Percentiles rank a stretch among this genome's conserved stretches.
These are phyloP conservation scores for Penicillium goetzii DNA, from an alignment of 495 filamentous ascomycete species.

Conservation along the genomic window DNA sequence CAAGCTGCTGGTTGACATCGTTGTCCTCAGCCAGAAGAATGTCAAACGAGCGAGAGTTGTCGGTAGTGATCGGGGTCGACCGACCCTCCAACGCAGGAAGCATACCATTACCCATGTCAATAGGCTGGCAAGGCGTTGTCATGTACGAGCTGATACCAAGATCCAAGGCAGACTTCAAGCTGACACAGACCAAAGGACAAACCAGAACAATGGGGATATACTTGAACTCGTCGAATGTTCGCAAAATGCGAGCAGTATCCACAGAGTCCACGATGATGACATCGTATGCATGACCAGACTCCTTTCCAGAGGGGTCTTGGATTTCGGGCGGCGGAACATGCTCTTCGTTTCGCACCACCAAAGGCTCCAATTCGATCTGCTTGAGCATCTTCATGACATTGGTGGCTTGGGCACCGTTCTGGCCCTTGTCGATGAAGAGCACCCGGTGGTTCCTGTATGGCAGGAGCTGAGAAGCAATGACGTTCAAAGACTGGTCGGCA, in stretches of 20 bases:
- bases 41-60: constrained; percentile 94
- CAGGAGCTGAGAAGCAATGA: constrained; percentile 80
- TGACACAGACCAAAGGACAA: constrained; percentile 88
- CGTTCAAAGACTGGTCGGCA: constrained; percentile 77
- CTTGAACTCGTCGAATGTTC: constrained; percentile 92
- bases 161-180: constrained; percentile 91
- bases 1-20: constrained; percentile 93
- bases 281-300: constrained; percentile 76
- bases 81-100: constrained; percentile 95
- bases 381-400: constrained; percentile 82
- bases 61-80: constrained; percentile 86
- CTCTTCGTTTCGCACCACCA: constrained; percentile 72
- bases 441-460: constrained; percentile 90
- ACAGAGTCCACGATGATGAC: constrained; percentile 97
- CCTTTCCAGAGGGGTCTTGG: constrained; percentile 56
- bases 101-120: constrained; percentile 97
- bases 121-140: constrained; percentile 94
- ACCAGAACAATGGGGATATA: constrained; percentile 96
- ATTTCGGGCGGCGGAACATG: constrained; percentile 64
- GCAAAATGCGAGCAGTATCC: constrained; percentile 80
- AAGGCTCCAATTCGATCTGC: constrained; percentile 76
- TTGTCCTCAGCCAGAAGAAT: constrained; percentile 98
- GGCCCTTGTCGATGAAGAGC: constrained; percentile 92
- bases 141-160: constrained; percentile 98
- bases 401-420: constrained; percentile 70